Evolutionary conservation across 768 basidiomycete species (phyloP).

Genomic region (Filobasidium floriforme): DNA sequence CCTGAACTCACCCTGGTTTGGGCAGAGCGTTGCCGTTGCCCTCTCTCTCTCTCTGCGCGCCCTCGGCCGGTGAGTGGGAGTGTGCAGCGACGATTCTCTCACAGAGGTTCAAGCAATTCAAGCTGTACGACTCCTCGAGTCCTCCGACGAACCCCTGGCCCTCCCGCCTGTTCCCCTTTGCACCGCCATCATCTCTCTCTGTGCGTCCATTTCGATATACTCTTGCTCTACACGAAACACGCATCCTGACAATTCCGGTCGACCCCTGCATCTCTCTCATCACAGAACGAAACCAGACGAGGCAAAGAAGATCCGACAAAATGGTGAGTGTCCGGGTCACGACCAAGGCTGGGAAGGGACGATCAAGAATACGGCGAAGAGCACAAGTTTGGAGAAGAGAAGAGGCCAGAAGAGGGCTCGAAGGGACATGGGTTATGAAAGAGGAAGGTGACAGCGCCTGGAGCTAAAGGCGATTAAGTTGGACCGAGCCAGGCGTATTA

Average conservation of each 20-base stretch:
- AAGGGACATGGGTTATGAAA: too few relatives aligned
- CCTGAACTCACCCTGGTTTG: too few relatives aligned
- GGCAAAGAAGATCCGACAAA: neutral
- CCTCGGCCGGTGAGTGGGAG: too few relatives aligned
- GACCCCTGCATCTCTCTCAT: neutral
- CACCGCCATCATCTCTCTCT: slow-evolving; percentile 6
- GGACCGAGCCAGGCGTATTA: too few relatives aligned
- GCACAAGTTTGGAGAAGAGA: neutral
- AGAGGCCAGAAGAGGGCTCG: too few relatives aligned
- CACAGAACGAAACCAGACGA: slow-evolving; percentile 1
- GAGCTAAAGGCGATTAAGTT: too few relatives aligned
- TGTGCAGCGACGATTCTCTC: too few relatives aligned
- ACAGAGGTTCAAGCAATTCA: neutral
- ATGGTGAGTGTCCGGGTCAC: neutral
- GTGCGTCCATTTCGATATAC: neutral
- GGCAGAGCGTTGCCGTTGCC: too few relatives aligned
- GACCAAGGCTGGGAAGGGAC: neutral
- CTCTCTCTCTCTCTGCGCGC: too few relatives aligned
- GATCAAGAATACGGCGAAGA: neutral
- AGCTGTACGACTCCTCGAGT: neutral
- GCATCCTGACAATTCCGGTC: too few relatives aligned
- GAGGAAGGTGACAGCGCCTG: too few relatives aligned
- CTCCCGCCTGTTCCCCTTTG: neutral
- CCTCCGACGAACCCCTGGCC: neutral
- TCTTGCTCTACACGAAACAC: neutral